Conservation (phyloP, 73 alveolate genomes). For the Tetrahymena elliotti region DNA sequence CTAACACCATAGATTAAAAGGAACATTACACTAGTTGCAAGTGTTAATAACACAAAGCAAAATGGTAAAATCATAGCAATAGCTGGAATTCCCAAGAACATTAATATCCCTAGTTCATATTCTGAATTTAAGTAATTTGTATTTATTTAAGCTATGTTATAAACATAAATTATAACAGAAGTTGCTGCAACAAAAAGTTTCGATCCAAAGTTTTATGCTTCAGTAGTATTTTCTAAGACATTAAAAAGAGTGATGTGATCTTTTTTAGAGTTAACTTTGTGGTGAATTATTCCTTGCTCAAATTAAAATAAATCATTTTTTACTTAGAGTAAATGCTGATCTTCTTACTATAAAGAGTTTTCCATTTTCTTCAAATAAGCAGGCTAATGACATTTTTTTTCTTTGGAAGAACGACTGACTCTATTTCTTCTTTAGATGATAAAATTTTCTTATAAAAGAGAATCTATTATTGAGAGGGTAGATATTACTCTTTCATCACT, state of each 20-base stretch:
- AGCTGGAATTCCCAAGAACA: not conserved
- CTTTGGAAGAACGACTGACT: not conserved
- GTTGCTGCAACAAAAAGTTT: not conserved
- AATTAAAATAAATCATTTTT: not conserved
- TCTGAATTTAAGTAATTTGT: not conserved
- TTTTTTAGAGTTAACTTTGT: not conserved
- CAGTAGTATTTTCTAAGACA: not conserved
- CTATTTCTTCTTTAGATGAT: not conserved
- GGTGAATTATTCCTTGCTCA: not conserved
- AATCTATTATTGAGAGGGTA: not conserved
- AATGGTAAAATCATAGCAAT: not conserved
- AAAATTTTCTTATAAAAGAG: not conserved
- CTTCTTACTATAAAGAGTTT: not conserved
- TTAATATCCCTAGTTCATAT: not conserved
- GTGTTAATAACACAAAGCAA: not conserved
- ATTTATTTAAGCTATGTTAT: not conserved
- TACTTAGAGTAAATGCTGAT: not conserved
- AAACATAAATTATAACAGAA: not conserved
- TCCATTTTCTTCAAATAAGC: not conserved
- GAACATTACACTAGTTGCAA: not conserved
- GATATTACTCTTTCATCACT: not conserved
- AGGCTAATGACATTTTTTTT: not conserved
- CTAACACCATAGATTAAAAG: not conserved
- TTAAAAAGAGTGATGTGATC: not conserved
- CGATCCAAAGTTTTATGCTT: not conserved